These are phyloP conservation scores for Parascedosporium putredinis DNA, from an alignment of 2,329 filamentous ascomycete genomes.

Conservation along the genomic window DNA sequence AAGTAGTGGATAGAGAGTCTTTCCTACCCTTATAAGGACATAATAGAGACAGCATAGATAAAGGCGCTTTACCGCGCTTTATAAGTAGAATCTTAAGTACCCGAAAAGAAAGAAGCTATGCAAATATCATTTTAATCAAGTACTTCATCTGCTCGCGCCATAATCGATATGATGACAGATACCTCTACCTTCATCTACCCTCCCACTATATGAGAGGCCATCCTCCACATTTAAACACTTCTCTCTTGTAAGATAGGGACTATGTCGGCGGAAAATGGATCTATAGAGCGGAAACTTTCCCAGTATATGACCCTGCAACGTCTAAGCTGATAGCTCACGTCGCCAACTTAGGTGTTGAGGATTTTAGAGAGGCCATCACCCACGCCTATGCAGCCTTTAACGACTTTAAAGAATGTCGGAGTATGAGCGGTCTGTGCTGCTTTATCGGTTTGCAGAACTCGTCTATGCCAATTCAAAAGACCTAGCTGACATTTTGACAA, in stretches of 20 bases:
- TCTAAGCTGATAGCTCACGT: not conserved
- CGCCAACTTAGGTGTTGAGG: not conserved
- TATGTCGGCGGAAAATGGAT: not conserved
- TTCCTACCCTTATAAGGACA: too few relatives aligned
- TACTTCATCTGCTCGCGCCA: not conserved
- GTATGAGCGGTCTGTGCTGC: conserved; percentile 53
- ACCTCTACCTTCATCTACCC: not conserved
- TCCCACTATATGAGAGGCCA: not conserved
- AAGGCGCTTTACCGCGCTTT: too few relatives aligned
- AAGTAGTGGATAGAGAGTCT: too few relatives aligned
- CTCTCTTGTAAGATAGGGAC: not conserved
- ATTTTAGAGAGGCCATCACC: not conserved
- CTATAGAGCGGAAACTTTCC: not conserved
- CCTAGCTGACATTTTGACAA: conserved; percentile 71
- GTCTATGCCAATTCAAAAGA: conserved; percentile 71
- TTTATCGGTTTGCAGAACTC: conserved; percentile 73
- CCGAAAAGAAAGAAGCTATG: not conserved
- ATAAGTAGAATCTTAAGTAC: not conserved
- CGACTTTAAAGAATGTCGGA: not conserved
- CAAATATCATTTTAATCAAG: not conserved
- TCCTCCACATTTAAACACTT: not conserved
- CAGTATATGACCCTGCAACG: not conserved
- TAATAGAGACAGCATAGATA: too few relatives aligned
- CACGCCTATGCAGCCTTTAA: not conserved
- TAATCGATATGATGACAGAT: not conserved